Base-by-base conservation (phyloP, 441 rosid species). In the Manihot esculenta region DNA sequence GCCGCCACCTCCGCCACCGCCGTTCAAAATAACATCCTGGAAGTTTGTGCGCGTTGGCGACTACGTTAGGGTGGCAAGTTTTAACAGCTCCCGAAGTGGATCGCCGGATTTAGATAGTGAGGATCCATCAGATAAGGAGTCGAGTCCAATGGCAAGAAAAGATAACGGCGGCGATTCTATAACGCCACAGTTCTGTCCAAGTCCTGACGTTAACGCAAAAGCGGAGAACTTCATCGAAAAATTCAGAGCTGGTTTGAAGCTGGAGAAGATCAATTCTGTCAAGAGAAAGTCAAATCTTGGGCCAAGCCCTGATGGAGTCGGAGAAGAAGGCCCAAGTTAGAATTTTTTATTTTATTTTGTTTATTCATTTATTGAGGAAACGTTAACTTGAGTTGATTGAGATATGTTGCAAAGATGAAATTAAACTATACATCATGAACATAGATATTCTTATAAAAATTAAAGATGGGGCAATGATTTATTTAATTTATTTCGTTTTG, bases 171-270 rank as follows among this genome's bases (percentile, higher is more conserved):
- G 72, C 11, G 81, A 60, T 18, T 30, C 72, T 7, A 14, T 48
- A 30, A 27, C 61, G 68, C 72, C 79, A 17, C 27, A 74, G 65
- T 89, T 84, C 48, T 93, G 96, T 76, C 93, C 91, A 15, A 93
- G 98, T 79, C 96, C 97, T 14, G 97, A 91, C 73, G 96, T 93
- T 70, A 66, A 93, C 76, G 81, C 89, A 6, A 89, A 93, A 71
- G 97, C 98, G 1, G 90, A 85, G 69, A 77, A 85, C 58, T 93
- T 93, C 86, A 91, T 93, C 53, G 89, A 91, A 30, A 85, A 82
- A 62, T 89, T 91, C 78, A 89, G 89, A 70, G 94, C 94, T 55
- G 93, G 93, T 10, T 78, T 91, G 80, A 84, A 67, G 69, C 49
- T 86, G 83, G 97, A 93, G 87, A 91, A 86, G 86, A 61, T 80